Percentiles rank a stretch among this genome's conserved stretches.
Evolutionary conservation across 108 stramenopile genomes (phyloP).

Genomic region (Skeletonema tropicum): DNA sequence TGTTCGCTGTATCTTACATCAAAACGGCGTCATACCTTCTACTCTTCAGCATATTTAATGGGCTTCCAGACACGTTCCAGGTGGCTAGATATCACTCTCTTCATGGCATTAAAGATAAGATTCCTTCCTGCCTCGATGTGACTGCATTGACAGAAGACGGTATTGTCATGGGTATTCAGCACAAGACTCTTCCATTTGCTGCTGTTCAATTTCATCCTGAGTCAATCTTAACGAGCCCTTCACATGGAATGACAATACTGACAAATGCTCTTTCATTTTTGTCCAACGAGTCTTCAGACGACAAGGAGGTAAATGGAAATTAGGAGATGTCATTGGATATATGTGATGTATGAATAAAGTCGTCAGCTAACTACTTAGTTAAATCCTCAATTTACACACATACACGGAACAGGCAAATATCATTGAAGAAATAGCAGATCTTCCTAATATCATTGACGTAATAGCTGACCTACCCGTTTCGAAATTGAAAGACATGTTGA

Average conservation of each 20-base stretch:
- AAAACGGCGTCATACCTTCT: neutral
- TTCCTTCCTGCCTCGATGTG: slow-evolving; percentile 83
- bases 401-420: slow-evolving; percentile 27
- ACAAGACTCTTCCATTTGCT: slow-evolving; percentile 92
- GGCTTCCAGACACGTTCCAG: slow-evolving; percentile 88
- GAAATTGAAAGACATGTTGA: slow-evolving; percentile 37
- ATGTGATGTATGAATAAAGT: neutral
- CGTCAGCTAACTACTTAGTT: slow-evolving; percentile 1
- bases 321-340: slow-evolving; percentile 1
- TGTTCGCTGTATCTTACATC: neutral
- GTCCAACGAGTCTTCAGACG: slow-evolving; percentile 5
- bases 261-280: slow-evolving; percentile 72
- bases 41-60: slow-evolving; percentile 80
- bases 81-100: slow-evolving; percentile 98
- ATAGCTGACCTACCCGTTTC: slow-evolving; percentile 38
- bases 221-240: slow-evolving; percentile 92
- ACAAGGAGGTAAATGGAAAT: slow-evolving; percentile 14
- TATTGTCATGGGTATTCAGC: slow-evolving; percentile 96
- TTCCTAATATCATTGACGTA: slow-evolving; percentile 41
- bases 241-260: slow-evolving; percentile 83
- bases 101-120: slow-evolving; percentile 79
- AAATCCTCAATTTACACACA: slow-evolving; percentile 7
- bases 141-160: slow-evolving; percentile 94
- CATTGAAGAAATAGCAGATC: slow-evolving; percentile 44
- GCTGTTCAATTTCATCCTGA: slow-evolving; percentile 99